phyloP scores from a whole-genome alignment of 1,284 basidiomycete species.

The Jaminaea rosea region DNA sequence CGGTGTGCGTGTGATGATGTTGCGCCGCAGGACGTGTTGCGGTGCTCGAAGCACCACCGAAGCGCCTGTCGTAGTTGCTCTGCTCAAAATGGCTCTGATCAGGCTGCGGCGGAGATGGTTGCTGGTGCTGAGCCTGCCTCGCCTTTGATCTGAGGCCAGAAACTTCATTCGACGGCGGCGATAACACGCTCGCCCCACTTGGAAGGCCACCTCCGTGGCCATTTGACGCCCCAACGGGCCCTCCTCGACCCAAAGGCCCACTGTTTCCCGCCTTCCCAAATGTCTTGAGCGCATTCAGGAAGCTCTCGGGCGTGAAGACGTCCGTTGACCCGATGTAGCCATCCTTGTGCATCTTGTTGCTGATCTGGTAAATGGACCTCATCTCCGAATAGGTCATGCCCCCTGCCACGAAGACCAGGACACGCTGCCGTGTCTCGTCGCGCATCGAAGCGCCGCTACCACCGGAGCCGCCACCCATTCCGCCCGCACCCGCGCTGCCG shows the following conservation, averaged over 20 bases:
- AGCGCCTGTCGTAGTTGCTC: not conserved
- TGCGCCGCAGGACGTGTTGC: no score
- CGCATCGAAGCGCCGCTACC: not conserved
- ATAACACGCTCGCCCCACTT: constrained; percentile 12
- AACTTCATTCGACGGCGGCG: constrained; percentile 21
- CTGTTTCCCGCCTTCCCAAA: constrained; percentile 33
- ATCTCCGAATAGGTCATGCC: constrained; percentile 96
- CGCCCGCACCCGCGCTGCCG: not conserved
- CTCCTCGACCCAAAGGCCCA: no score
- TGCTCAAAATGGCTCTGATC: no score
- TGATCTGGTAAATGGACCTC: constrained; percentile 73
- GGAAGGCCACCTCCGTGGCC: constrained; percentile 7
- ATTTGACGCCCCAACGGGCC: constrained; percentile 9
- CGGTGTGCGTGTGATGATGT: no score
- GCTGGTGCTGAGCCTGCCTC: no score
- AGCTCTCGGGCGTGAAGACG: constrained; percentile 68
- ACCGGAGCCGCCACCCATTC: not conserved
- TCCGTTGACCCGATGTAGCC: constrained; percentile 91
- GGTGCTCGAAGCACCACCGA: not conserved
- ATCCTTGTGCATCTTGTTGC: constrained; percentile 68
- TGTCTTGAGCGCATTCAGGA: constrained; percentile 72
- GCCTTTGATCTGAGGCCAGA: constrained; percentile 16
- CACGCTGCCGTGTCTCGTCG: constrained; percentile 63
- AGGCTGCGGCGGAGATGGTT: no score
- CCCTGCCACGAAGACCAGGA: constrained; percentile 85